phyloP scores from a whole-genome alignment of 2,329 filamentous ascomycete genomes.

The Exophiala viscosa region DNA sequence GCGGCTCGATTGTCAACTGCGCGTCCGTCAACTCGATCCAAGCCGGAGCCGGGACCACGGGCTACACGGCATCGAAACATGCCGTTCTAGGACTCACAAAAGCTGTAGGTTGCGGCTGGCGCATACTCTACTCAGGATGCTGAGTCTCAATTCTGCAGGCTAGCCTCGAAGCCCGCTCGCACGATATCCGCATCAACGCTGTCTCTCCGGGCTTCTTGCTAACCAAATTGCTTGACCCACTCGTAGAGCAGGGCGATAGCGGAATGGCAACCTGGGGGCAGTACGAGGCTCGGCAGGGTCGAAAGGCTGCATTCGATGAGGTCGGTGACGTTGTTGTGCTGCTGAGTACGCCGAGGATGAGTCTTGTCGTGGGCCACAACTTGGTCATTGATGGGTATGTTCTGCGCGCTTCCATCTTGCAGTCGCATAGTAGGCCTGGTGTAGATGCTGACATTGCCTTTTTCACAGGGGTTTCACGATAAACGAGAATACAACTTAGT shows the following conservation, averaged over 20 bases:
- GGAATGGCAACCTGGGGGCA: constrained; percentile 9
- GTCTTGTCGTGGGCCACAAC: constrained; percentile 22
- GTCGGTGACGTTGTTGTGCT: constrained; percentile 24
- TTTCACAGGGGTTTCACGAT: constrained; percentile 21
- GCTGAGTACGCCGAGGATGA: constrained; percentile 20
- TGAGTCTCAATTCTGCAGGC: constrained; percentile 1
- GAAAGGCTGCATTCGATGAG: constrained; percentile 20
- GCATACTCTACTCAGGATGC: too few species aligned
- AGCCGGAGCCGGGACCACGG: constrained; percentile 18
- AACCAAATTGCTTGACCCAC: constrained; percentile 20
- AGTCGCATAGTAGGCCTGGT: too few species aligned
- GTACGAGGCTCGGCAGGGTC: constrained; percentile 20
- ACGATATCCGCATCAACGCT: constrained; percentile 18
- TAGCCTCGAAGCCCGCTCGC: constrained; percentile 15
- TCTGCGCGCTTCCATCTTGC: neutral
- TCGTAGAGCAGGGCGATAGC: constrained; percentile 9
- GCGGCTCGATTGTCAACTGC: constrained; percentile 43
- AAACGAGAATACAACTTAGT: constrained; percentile 17
- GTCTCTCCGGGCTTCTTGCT: constrained; percentile 21
- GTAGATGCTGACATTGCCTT: too few species aligned
- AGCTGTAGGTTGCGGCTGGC: constrained; percentile 6
- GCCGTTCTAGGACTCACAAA: constrained; percentile 23
- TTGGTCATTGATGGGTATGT: constrained; percentile 23
- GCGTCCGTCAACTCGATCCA: constrained; percentile 26
- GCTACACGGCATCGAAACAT: constrained; percentile 23